A percentile compares a stretch with the other conserved stretches of the same genome.
Conservation (phyloP, 2,329 filamentous ascomycete species). For the Sordariomycetes sp. region DNA sequence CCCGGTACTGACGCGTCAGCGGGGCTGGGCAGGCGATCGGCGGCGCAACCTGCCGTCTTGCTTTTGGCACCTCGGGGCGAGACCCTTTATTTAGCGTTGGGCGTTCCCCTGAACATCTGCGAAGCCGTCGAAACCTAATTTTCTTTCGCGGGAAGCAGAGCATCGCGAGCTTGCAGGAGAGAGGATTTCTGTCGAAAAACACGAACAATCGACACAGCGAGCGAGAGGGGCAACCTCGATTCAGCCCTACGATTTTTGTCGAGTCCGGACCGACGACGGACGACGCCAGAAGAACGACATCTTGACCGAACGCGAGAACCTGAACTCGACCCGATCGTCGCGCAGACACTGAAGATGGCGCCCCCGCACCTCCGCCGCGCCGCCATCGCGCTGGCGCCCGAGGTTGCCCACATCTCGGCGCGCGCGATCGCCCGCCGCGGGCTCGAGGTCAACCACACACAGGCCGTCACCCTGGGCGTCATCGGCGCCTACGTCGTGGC, state of each 20-base stretch:
- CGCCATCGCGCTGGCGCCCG: slow-evolving; percentile 2
- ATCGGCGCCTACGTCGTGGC: slow-evolving; percentile 62
- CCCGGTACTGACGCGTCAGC: not conserved
- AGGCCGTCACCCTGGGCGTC: slow-evolving; percentile 59
- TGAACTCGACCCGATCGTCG: not conserved
- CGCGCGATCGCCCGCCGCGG: slow-evolving; percentile 5
- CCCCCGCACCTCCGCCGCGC: not conserved
- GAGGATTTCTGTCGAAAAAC: too few relatives aligned
- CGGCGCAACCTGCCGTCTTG: not conserved
- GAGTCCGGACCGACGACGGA: too few relatives aligned
- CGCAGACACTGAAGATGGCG: not conserved
- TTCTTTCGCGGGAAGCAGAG: not conserved
- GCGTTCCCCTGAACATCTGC: not conserved
- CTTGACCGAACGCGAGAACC: not conserved
- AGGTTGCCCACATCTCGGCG: slow-evolving; percentile 4
- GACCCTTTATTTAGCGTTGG: not conserved
- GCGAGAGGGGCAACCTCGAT: too few relatives aligned
- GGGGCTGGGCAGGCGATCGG: not conserved
- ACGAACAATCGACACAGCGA: too few relatives aligned
- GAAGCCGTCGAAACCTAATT: not conserved
- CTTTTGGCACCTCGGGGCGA: not conserved
- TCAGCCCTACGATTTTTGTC: too few relatives aligned
- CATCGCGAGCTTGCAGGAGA: too few relatives aligned
- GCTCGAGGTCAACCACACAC: slow-evolving; percentile 36
- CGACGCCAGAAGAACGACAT: not conserved